phyloP scores from a whole-genome alignment of 179 eudicot species.

The Corrigiola litoralis region DNA sequence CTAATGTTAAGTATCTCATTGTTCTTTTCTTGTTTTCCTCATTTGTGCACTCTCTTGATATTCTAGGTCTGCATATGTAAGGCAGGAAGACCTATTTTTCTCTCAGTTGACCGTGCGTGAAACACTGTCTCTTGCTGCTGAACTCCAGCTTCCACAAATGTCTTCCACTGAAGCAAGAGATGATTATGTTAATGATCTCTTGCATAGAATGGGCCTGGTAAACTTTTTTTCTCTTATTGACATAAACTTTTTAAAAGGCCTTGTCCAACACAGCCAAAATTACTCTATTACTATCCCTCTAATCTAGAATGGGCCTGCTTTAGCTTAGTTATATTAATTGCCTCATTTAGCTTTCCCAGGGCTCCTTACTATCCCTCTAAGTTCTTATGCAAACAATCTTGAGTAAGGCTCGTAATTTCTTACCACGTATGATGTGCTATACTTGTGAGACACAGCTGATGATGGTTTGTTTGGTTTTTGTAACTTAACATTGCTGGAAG shows the following conservation, averaged over 20 bases:
- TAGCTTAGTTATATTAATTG: too few species aligned
- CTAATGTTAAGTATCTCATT: too few species aligned
- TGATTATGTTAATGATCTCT: constrained; percentile 73
- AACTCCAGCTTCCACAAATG: constrained; percentile 81
- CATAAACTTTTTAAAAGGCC: too few species aligned
- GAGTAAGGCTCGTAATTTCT: neutral
- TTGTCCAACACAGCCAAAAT: too few species aligned
- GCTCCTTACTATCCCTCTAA: too few species aligned
- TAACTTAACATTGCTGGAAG: neutral
- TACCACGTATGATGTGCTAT: neutral
- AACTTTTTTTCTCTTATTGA: constrained; percentile 8
- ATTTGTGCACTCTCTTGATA: constrained; percentile 2
- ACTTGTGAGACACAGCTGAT: neutral
- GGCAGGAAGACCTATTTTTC: constrained; percentile 98
- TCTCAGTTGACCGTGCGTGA: constrained; percentile 97
- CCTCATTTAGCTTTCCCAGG: too few species aligned
- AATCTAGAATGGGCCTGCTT: too few species aligned
- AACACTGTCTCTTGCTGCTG: constrained; percentile 90
- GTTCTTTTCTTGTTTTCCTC: neutral
- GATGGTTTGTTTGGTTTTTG: neutral
- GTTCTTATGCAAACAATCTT: too few species aligned
- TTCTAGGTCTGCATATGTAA: constrained; percentile 81
- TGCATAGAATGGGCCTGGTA: constrained; percentile 90
- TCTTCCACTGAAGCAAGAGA: constrained; percentile 71
- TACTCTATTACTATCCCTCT: too few species aligned